These are phyloP conservation scores for Entomortierella parvispora DNA, from an alignment of 192 early-diverging fungal genomes.

Conservation along the genomic window DNA sequence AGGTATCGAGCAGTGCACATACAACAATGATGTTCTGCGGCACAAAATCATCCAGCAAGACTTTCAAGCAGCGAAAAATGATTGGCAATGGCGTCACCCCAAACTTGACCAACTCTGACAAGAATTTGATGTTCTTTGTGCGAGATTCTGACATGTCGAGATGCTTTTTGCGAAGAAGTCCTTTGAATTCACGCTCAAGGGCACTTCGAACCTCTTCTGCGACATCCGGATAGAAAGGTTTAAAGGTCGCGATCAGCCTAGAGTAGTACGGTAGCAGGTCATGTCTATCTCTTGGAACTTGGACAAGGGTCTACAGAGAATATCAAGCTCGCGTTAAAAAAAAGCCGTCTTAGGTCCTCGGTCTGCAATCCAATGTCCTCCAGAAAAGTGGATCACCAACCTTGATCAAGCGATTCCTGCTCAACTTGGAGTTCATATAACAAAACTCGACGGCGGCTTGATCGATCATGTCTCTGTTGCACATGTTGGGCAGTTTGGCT, in stretches of 20 bases:
- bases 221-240: slow-evolving; percentile 90
- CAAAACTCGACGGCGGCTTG: slow-evolving; percentile 93
- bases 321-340: neutral
- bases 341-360: neutral
- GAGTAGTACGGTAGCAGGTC: slow-evolving; percentile 93
- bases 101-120: slow-evolving; percentile 96
- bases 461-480: slow-evolving; percentile 89
- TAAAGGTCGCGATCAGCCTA: slow-evolving; percentile 87
- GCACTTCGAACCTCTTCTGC: slow-evolving; percentile 73
- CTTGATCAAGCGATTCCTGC: slow-evolving; percentile 80
- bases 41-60: slow-evolving; percentile 87
- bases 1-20: slow-evolving; percentile 87
- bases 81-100: slow-evolving; percentile 81
- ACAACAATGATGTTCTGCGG: slow-evolving; percentile 86
- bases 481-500: slow-evolving; percentile 75
- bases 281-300: slow-evolving; percentile 82
- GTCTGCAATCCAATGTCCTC: neutral
- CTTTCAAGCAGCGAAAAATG: slow-evolving; percentile 87
- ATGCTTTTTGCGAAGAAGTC: slow-evolving; percentile 78
- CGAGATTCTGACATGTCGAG: slow-evolving; percentile 78
- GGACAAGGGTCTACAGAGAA: slow-evolving; percentile 64
- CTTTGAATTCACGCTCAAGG: slow-evolving; percentile 77
- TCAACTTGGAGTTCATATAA: slow-evolving; percentile 84
- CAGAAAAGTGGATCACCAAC: slow-evolving; percentile 24
- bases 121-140: slow-evolving; percentile 85